Evolutionary conservation across 768 basidiomycete species (phyloP), one percentile per base, ranked within the genome.

Genomic region (Hysterangium stoloniferum): DNA sequence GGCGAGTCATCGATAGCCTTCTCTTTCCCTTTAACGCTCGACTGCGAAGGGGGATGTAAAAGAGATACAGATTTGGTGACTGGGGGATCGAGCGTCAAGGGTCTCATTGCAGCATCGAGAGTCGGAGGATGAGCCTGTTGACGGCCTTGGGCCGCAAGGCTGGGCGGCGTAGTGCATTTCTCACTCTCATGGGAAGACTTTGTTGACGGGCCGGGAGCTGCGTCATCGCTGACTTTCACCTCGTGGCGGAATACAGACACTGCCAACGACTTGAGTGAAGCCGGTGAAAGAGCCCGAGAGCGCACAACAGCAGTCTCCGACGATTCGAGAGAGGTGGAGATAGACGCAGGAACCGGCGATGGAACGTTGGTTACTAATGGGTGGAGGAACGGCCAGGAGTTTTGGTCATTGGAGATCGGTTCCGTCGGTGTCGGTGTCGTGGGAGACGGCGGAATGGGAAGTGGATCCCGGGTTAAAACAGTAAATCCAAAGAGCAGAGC

Each of bases 21-120:
- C 29, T 32, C 44, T 29, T 45, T 45, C 15, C 44, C 44, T 19
- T 45, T 45, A 19, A 27, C 42, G 6, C 12, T 25, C 13, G 42
- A 29, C 1, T 17, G 22, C 19, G 28, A 31, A 12, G 44, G 17
- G 12, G 22, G 20, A 8, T 28, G 44, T 1, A 32, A n/a, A 9
- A 51, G 22, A 13, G 38, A 27, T 17, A 42, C 19, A 6, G 38
- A 32, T n/a, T 51, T 51, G 17, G 41, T 15, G 22, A n/a, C 11
- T 13, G 49, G 49, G 40, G 49, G 22, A 25, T 51, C 49, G 27
- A 51, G 22, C 5, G 49, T 51, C 15, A 51, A 42, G 36, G 29
- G 37, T 4, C 27, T 37, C 4, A 19, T 25, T 17, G 49, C 37
- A 11, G 49, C 8, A 8, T 51, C 49, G 25, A 51, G 8, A 19